Evolutionary conservation across 129 eudicot genomes (phyloP).

Genomic region (Arctium lappa): DNA sequence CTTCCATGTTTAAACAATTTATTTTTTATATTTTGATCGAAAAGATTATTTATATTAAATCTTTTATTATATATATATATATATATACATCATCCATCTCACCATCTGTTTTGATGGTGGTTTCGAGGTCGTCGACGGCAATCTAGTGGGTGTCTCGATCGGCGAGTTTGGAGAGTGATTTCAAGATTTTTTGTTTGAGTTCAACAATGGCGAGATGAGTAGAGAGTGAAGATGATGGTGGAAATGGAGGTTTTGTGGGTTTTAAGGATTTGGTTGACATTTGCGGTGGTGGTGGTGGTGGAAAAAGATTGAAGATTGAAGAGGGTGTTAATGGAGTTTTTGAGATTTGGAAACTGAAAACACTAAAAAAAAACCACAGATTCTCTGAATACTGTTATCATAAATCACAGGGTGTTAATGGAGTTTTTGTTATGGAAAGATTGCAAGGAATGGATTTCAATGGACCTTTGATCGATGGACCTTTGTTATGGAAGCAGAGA

Average conservation of each 20-base stretch:
- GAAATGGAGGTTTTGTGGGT: conserved; percentile 44
- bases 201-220: conserved; percentile 80
- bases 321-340: neutral
- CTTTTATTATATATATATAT: too few relatives aligned
- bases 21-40: too few relatives aligned
- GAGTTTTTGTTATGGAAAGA: too few relatives aligned
- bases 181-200: conserved; percentile 71
- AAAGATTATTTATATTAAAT: too few relatives aligned
- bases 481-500: too few relatives aligned
- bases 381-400: too few relatives aligned
- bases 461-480: too few relatives aligned
- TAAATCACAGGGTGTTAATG: too few relatives aligned
- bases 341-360: neutral
- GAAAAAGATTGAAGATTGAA: neutral
- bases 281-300: neutral
- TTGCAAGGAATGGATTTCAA: too few relatives aligned
- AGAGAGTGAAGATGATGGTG: conserved; percentile 48
- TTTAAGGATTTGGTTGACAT: conserved; percentile 49
- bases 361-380: too few relatives aligned
- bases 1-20: too few relatives aligned
- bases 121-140: conserved; percentile 79
- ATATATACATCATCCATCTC: too few relatives aligned
- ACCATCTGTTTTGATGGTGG: conserved; percentile 58
- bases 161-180: conserved; percentile 71
- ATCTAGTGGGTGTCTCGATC: conserved; percentile 96